phyloP scores from a whole-genome alignment of 331 rosid genomes.

The Quercus lobata region DNA sequence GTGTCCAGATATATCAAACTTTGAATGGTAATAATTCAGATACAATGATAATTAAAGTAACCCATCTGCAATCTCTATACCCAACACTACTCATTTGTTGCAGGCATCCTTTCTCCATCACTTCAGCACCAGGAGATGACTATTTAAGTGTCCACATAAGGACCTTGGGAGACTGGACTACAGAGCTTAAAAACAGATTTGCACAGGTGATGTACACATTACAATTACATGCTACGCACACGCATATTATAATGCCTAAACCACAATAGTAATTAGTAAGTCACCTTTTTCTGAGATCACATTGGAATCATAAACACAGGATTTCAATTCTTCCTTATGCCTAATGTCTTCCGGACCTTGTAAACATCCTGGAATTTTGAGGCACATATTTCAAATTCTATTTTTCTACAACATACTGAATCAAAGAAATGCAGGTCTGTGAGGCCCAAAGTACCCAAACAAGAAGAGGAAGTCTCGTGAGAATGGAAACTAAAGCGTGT shows the following conservation, averaged over 20 bases:
- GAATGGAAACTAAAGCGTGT: conserved; percentile 57
- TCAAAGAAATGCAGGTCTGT: conserved; percentile 50
- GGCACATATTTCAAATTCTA: not conserved
- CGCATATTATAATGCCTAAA: not conserved
- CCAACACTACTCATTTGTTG: conserved; percentile 4
- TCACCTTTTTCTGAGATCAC: not conserved
- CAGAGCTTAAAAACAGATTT: conserved; percentile 62
- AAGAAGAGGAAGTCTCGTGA: conserved; percentile 51
- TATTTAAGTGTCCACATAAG: conserved; percentile 83
- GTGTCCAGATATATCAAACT: conserved; percentile 76
- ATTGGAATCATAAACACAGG: not conserved
- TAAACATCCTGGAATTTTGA: no score
- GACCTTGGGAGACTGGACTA: conserved; percentile 85
- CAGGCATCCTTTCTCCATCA: conserved; percentile 97
- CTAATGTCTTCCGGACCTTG: not conserved
- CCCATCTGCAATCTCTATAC: conserved; percentile 1
- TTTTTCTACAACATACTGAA: conserved; percentile 1
- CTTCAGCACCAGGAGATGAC: conserved; percentile 93
- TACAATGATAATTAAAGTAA: not conserved
- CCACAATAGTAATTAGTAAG: not conserved
- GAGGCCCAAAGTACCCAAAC: conserved; percentile 34
- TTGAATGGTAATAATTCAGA: conserved; percentile 64
- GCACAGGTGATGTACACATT: conserved; percentile 34
- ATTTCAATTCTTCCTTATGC: not conserved
- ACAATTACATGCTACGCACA: no score